These are phyloP conservation scores for Haplosporangium sp. DNA, from an alignment of 371 early-diverging fungal species.

Conservation along the genomic window DNA sequence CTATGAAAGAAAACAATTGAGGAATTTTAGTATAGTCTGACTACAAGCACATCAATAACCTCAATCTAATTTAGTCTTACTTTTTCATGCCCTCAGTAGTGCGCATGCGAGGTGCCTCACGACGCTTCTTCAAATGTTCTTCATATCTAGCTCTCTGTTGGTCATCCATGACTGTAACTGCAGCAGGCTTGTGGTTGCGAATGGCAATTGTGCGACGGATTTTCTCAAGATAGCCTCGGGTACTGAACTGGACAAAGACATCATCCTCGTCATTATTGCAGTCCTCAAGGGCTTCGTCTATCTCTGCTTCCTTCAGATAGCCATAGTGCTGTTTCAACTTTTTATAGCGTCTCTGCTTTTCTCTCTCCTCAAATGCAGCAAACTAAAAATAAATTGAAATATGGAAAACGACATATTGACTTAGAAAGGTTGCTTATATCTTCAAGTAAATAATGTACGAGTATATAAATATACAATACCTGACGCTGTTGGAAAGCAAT, in stretches of 20 bases:
- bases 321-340: conserved; percentile 80
- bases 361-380: conserved; percentile 81
- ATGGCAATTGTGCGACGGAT: conserved; percentile 80
- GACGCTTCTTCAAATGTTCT: conserved; percentile 83
- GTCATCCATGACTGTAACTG: conserved; percentile 69
- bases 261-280: conserved; percentile 86
- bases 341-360: conserved; percentile 75
- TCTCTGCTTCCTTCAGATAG: conserved; percentile 84
- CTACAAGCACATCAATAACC: background rate
- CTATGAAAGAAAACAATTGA: conserved; percentile 22
- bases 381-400: conserved; percentile 56
- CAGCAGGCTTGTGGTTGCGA: conserved; percentile 57
- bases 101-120: conserved; percentile 80
- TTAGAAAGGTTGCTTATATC: background rate
- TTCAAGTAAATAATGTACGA: too few species aligned
- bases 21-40: background rate
- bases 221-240: conserved; percentile 73
- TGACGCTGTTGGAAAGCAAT: conserved; percentile 88
- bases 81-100: conserved; percentile 82
- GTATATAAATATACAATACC: conserved; percentile 41
- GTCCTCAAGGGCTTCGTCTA: conserved; percentile 81
- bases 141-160: conserved; percentile 87
- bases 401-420: background rate
- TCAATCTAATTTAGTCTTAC: conserved; percentile 54
- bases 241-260: conserved; percentile 79